These are phyloP conservation scores for Paramecium bursaria DNA, from an alignment of 73 alveolate genomes.

Conservation along the genomic window DNA sequence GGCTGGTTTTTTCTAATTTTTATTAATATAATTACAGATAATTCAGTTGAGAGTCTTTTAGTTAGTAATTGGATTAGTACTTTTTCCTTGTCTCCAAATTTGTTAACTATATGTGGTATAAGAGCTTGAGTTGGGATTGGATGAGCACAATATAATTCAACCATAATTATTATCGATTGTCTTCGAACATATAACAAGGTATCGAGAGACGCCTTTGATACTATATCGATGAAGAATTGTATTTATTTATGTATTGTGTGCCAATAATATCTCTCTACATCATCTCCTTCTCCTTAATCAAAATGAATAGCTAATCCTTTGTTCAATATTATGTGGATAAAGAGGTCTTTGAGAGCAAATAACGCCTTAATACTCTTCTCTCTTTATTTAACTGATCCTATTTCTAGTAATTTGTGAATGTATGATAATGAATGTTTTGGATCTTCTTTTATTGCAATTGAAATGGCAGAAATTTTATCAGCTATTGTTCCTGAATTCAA, in stretches of 20 bases:
- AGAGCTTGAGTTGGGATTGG: constrained; percentile 8
- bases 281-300: constrained; percentile 33
- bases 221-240: background rate
- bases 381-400: background rate
- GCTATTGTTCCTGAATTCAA: constrained; percentile 53
- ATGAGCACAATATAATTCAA: constrained; percentile 45
- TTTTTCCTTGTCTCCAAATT: constrained; percentile 54
- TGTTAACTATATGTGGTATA: background rate
- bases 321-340: constrained; percentile 39
- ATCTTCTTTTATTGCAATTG: constrained; percentile 19
- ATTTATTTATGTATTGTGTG: constrained; percentile 2
- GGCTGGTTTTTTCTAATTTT: constrained; percentile 46
- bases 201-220: constrained; percentile 24
- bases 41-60: constrained; percentile 18
- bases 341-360: constrained; percentile 30
- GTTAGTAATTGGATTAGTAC: background rate
- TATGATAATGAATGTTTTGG: constrained; percentile 38
- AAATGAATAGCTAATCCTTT: constrained; percentile 47
- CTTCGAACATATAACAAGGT: constrained; percentile 48
- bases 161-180: constrained; percentile 30
- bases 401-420: constrained; percentile 1
- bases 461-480: constrained; percentile 47
- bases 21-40: constrained; percentile 20
- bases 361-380: constrained; percentile 43
- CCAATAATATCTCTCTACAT: constrained; percentile 51